phyloP scores from a whole-genome alignment of 208 protist species.

The Leishmania lainsoni region DNA sequence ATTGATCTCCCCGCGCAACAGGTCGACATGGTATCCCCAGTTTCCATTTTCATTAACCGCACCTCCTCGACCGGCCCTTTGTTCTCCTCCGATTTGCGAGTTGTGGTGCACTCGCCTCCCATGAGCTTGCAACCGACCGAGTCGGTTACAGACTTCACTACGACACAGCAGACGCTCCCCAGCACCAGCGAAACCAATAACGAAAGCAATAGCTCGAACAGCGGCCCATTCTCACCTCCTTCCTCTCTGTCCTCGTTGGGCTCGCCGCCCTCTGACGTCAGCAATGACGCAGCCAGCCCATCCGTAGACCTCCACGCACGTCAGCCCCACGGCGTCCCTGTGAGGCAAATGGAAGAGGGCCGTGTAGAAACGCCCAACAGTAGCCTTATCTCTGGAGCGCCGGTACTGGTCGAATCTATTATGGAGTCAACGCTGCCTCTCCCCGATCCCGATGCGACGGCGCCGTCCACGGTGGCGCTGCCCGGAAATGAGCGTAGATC shows the following conservation, averaged over 20 bases:
- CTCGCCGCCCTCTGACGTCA: neutral
- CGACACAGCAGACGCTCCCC: conserved; percentile 11
- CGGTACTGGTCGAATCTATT: neutral
- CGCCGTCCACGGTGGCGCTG: neutral
- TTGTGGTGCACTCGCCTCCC: conserved; percentile 32
- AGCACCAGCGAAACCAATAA: conserved; percentile 9
- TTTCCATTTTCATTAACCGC: conserved; percentile 41
- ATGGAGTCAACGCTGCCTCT: neutral
- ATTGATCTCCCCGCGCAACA: conserved; percentile 28
- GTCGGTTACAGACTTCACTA: conserved; percentile 8
- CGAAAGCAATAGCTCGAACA: neutral
- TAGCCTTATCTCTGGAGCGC: neutral
- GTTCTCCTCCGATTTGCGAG: conserved; percentile 19
- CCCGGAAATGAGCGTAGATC: neutral
- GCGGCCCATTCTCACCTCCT: neutral
- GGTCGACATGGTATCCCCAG: conserved; percentile 21
- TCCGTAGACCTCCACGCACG: too few species aligned
- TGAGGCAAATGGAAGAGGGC: neutral
- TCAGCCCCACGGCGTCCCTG: neutral
- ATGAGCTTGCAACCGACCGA: conserved; percentile 7
- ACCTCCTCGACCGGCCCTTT: neutral
- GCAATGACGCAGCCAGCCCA: neutral
- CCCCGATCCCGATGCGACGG: neutral
- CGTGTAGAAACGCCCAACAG: neutral
- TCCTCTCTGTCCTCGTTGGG: neutral